Conservation (phyloP, 495 filamentous ascomycete species). For the Acidomyces sp. region DNA sequence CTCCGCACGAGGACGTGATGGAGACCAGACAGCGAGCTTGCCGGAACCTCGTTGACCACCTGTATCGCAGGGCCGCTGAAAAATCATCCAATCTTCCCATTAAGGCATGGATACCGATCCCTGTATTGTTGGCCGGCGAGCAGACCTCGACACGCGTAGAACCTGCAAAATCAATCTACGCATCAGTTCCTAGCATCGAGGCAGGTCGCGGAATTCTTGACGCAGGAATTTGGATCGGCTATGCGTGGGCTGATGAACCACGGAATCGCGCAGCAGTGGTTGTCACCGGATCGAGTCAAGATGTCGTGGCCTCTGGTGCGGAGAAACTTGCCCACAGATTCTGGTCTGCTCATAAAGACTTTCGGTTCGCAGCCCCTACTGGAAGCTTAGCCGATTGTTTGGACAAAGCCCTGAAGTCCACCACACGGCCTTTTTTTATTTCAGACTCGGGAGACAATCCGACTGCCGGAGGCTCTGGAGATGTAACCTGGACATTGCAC, state of each 20-base stretch:
- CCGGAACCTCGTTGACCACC: conserved; percentile 34
- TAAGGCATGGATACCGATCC: conserved; percentile 46
- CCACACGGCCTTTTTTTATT: conserved; percentile 40
- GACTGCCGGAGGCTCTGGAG: conserved; percentile 38
- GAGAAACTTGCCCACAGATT: conserved; percentile 37
- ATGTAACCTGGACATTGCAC: conserved; percentile 42
- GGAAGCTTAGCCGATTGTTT: conserved; percentile 40
- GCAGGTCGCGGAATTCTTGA: conserved; percentile 34
- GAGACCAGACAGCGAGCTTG: conserved; percentile 45
- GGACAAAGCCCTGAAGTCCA: conserved; percentile 29
- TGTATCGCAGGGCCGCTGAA: neutral
- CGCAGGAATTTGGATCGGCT: conserved; percentile 47
- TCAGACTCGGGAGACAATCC: conserved; percentile 48
- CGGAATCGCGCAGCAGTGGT: conserved; percentile 41
- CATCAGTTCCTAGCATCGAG: conserved; percentile 35
- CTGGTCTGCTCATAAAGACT: conserved; percentile 37
- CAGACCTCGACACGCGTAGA: conserved; percentile 45
- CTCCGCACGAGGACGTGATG: conserved; percentile 39
- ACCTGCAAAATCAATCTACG: conserved; percentile 42
- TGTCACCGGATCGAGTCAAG: conserved; percentile 39
- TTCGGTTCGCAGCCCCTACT: conserved; percentile 42
- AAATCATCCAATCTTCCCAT: conserved; percentile 25
- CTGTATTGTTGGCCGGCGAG: conserved; percentile 43
- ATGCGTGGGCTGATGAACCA: conserved; percentile 47
- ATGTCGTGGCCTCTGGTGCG: conserved; percentile 28